A percentile compares a stretch with the other conserved stretches of the same genome.
phyloP scores from a whole-genome alignment of 2,329 filamentous ascomycete genomes.

The Aspergillus fumigatiaffinis region DNA sequence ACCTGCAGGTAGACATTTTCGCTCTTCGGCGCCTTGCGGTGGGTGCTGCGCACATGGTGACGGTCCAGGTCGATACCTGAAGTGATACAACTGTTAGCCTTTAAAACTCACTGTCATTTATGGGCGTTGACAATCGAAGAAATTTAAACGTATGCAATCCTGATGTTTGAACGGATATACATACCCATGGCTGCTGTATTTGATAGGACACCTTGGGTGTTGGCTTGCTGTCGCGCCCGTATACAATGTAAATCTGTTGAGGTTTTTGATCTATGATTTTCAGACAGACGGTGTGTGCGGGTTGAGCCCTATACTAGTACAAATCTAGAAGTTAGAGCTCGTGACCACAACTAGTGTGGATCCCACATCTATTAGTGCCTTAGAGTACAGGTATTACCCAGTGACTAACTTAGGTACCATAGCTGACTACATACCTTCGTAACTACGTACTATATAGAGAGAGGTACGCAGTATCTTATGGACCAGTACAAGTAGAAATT shows the following conservation, averaged over 20 bases:
- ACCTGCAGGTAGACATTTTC: constrained; percentile 97
- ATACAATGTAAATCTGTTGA: constrained; percentile 32
- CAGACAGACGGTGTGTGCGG: constrained; percentile 40
- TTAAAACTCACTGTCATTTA: background rate
- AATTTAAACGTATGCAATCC: background rate
- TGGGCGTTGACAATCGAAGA: background rate
- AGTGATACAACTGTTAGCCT: constrained; percentile 14
- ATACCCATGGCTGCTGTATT: constrained; percentile 44
- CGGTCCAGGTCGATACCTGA: constrained; percentile 56
- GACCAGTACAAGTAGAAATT: no score
- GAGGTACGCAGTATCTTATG: no score
- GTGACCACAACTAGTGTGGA: constrained; percentile 10
- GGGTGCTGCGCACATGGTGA: constrained; percentile 62
- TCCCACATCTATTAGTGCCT: background rate
- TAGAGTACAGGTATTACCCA: no score
- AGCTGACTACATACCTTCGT: no score
- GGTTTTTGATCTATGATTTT: constrained; percentile 39
- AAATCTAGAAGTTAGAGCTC: constrained; percentile 10
- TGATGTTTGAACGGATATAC: constrained; percentile 13
- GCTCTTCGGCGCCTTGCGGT: constrained; percentile 95
- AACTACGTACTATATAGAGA: no score
- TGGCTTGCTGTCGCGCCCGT: constrained; percentile 40
- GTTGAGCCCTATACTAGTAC: constrained; percentile 44
- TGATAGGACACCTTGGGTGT: constrained; percentile 38
- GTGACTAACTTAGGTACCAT: no score